Evolutionary conservation across 164 flowering plant genomes (phyloP).

Genomic region (Magnolia sinica): DNA sequence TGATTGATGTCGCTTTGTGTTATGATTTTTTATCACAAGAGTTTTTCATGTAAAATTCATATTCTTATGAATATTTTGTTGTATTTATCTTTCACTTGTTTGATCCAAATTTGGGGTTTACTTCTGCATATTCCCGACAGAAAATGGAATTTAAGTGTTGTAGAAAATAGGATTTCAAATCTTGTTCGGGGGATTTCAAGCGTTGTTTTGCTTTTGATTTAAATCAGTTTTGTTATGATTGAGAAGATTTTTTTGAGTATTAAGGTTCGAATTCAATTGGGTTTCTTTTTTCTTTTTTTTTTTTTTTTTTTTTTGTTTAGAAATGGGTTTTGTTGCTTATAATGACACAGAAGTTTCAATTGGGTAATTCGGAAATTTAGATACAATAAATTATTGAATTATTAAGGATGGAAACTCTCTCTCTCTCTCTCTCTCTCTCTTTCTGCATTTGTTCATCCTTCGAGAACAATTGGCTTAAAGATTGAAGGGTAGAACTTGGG

Average conservation of each 20-base stretch:
- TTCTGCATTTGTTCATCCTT: background rate
- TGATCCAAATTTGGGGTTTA: too few species aligned
- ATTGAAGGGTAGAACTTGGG: too few species aligned
- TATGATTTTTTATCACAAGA: too few species aligned
- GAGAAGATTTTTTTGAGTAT: background rate
- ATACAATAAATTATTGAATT: background rate
- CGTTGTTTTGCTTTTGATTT: conserved; percentile 1
- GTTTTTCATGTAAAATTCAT: too few species aligned
- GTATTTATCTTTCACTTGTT: too few species aligned
- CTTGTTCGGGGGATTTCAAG: background rate
- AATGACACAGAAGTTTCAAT: too few species aligned
- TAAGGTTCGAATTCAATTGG: background rate
- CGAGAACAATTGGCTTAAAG: background rate
- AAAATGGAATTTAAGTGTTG: too few species aligned
- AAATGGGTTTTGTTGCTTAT: background rate
- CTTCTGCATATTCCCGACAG: too few species aligned
- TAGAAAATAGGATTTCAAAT: background rate
- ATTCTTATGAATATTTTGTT: too few species aligned
- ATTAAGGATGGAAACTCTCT: background rate
- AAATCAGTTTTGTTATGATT: background rate
- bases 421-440: too few species aligned
- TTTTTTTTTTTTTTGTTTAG: background rate
- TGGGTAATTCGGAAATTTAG: background rate
- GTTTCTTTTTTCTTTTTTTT: background rate
- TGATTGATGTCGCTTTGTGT: too few species aligned